Base-by-base conservation (phyloP, 345 rosid species). In the Lumnitzera littorea region DNA sequence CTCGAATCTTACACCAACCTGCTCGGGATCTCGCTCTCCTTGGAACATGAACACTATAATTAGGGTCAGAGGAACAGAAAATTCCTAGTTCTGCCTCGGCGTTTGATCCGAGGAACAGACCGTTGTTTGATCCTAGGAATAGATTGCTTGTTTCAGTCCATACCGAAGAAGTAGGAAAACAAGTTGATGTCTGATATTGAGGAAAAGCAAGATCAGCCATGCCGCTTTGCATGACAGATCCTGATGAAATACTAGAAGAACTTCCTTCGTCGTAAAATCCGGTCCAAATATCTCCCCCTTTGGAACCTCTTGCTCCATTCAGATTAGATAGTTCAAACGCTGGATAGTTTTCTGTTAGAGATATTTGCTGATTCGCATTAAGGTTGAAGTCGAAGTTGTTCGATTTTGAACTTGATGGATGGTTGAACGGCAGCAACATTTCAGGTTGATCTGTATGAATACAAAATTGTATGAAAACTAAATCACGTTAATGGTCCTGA, bases 1-100 rank as follows among this genome's bases (percentile, higher is more conserved):
- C 91, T 55, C 88, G 69, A 23, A 89, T 66, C 80, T 84, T 85
- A 62, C 85, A 77, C 98, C 98, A 87, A 16, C 83, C 65, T 11
- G 71, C 88, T 68, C 66, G 84, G 17, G 57, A 24, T 0, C 82
- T 77, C 41, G 69, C 69, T 50, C 74, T 62, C 47, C 63, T 67
- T 12, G 52, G 68, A 48, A 73, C 8, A 57, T 46, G 70, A 54
- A 71, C 62, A 60, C 69, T 55, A 5, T 54, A 57, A 51, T 56
- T 57, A 2, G 77, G 74, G 55, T 27, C 1, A 23, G 64, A 48
- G 7, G 43, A 36, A 7, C 9, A 36, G 43, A 36, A 9, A 9
- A 36, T 1, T 36, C 43, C 43, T 36, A 36, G 43, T 36, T 25
- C 13, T 2, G 54, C 43, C 47, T 20, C 47, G 41, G 27, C 4